phyloP scores from a whole-genome alignment of 2,329 filamentous ascomycete genomes.

The Cryphonectria nitschkei region DNA sequence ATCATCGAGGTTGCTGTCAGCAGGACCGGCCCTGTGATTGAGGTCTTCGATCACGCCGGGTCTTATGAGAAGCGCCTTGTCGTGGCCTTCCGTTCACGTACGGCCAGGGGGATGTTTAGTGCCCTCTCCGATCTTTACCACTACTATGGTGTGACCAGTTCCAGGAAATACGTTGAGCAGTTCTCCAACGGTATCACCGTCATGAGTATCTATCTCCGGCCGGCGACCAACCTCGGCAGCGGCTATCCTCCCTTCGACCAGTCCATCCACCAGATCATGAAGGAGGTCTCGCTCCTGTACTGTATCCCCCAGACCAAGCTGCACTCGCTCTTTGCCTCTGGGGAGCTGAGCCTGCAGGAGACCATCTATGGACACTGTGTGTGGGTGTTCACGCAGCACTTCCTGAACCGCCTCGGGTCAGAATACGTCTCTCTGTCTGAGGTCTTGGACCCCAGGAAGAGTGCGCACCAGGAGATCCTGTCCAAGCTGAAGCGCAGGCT shows the following conservation, averaged over 20 bases:
- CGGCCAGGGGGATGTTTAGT: conserved; percentile 91
- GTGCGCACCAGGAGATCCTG: conserved; percentile 81
- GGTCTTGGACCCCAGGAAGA: conserved; percentile 80
- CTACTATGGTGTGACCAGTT: conserved; percentile 96
- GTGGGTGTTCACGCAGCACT: conserved; percentile 97
- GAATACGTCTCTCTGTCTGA: conserved; percentile 89
- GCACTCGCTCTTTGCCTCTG: conserved; percentile 83
- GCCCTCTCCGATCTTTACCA: conserved; percentile 95
- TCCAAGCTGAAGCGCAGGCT: conserved; percentile 95
- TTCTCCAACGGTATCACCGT: conserved; percentile 98
- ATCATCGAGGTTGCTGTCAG: conserved; percentile 85
- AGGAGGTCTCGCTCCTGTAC: conserved; percentile 95
- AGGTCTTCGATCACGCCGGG: conserved; percentile 94
- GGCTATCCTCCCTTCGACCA: conserved; percentile 81
- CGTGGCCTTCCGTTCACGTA: conserved; percentile 90
- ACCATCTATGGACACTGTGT: conserved; percentile 97
- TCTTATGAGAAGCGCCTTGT: conserved; percentile 92
- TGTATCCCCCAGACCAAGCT: conserved; percentile 98
- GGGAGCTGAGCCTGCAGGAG: conserved; percentile 89
- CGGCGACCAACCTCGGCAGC: conserved; percentile 61
- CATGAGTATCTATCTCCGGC: conserved; percentile 92
- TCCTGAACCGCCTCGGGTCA: conserved; percentile 90
- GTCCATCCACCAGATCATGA: conserved; percentile 98
- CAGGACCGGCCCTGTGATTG: conserved; percentile 91
- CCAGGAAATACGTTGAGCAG: conserved; percentile 96